A percentile compares a stretch with the other conserved stretches of the same genome.
Conservation (phyloP, 192 early-diverging fungal species). For the Coemansia sp. region DNA sequence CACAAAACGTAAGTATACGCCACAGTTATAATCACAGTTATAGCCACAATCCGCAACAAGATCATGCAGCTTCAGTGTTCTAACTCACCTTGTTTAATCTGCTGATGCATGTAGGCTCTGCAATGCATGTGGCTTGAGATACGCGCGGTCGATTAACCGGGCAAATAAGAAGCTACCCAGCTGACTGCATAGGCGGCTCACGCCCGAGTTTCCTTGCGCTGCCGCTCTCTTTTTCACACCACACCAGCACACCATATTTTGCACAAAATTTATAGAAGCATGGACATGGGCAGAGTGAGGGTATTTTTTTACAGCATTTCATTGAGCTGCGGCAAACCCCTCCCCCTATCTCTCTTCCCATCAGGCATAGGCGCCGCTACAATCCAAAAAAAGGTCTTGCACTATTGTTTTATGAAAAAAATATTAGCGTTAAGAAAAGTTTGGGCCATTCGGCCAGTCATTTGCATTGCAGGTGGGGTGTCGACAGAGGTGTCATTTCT, state of each 20-base stretch:
- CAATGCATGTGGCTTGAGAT: constrained; percentile 57
- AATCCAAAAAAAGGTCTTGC: background rate
- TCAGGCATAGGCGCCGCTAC: background rate
- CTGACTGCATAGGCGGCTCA: background rate
- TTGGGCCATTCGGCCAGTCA: too few relatives aligned
- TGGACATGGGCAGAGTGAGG: background rate
- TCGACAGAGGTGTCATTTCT: too few relatives aligned
- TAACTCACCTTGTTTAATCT: background rate
- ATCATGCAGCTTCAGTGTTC: background rate
- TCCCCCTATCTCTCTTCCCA: background rate
- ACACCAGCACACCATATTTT: background rate
- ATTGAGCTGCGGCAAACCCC: background rate
- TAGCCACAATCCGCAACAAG: background rate
- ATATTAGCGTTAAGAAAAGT: too few relatives aligned
- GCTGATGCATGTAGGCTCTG: constrained; percentile 43
- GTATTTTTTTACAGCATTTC: background rate
- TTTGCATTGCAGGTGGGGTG: too few relatives aligned
- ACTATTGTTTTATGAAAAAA: background rate
- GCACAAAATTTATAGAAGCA: background rate
- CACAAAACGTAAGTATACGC: constrained; percentile 57
- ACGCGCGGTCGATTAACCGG: constrained; percentile 54
- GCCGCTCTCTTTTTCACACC: background rate
- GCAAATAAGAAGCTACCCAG: constrained; percentile 44
- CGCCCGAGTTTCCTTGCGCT: background rate
- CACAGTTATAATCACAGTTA: background rate